Conservation (phyloP, 2,329 filamentous ascomycete species). For the Coleophoma crateriformis region DNA sequence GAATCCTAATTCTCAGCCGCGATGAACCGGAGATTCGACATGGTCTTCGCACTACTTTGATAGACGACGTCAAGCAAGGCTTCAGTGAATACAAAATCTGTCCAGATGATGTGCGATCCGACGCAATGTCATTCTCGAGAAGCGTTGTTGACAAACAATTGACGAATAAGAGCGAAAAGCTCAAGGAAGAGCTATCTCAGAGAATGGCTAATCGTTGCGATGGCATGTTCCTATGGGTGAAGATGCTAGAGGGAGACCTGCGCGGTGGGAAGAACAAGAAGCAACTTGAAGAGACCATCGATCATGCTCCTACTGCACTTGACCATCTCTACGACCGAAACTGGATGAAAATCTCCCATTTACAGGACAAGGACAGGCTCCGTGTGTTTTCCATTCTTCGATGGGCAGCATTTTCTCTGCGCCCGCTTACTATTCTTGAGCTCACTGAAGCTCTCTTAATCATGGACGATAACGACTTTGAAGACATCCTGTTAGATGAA, state of each 20-base stretch:
- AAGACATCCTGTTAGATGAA: slow-evolving; percentile 15
- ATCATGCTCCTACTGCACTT: slow-evolving; percentile 6
- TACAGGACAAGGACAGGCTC: slow-evolving; percentile 4
- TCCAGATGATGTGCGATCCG: no score
- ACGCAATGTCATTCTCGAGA: no score
- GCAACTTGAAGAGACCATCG: slow-evolving; percentile 4
- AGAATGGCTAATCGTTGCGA: slow-evolving; percentile 6
- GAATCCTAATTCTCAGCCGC: no score
- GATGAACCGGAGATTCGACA: no score
- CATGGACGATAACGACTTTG: slow-evolving; percentile 7
- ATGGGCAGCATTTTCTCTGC: slow-evolving; percentile 11
- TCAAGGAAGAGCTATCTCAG: slow-evolving; percentile 5
- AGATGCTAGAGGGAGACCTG: slow-evolving; percentile 6
- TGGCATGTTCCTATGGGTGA: slow-evolving; percentile 12
- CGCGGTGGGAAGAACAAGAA: slow-evolving; percentile 5
- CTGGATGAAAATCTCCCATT: slow-evolving; percentile 3
- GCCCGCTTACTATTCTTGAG: slow-evolving; percentile 13
- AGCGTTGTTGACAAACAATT: no score
- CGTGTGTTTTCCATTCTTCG: slow-evolving; percentile 11
- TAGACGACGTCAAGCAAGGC: no score
- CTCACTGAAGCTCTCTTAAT: slow-evolving; percentile 12
- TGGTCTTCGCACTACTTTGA: no score
- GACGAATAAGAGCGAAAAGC: slow-evolving; percentile 3
- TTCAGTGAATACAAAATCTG: no score
- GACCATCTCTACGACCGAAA: slow-evolving; percentile 7